Base-by-base conservation (phyloP, 371 early-diverging fungal genomes). In the Mucor racemosus region DNA sequence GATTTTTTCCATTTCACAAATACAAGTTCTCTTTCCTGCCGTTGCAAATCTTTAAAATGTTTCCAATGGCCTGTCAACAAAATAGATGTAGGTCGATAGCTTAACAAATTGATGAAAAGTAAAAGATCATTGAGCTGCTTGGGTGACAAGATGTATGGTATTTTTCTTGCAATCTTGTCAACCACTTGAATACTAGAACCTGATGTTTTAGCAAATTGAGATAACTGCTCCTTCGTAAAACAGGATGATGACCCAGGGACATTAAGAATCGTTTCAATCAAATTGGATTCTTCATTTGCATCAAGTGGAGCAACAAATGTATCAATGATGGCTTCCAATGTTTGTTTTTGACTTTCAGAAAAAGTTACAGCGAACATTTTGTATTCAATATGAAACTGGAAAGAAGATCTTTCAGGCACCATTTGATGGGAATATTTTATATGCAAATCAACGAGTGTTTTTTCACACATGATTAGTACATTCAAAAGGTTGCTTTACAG, bases 291-390 rank as follows among this genome's bases (percentile, higher is more conserved):
- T 15, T 75, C 74, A 19, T 68, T 35, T 6, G 62, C 66, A 0
- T 57, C 41, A 6, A 84, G 65, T 14, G 76, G 66, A 1, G 82
- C 73, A 41, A 82, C 72, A 64, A 84, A 64, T 36, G 80, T 78
- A 60, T 78, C 80, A 38, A 76, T 48, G 50, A 84, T 61, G 35
- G 82, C 79, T 36, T 61, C 33, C 54, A 84, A 53, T 15, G 78
- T 79, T 41, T 65, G 71, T 44, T 34, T 59, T 59, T 65, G 66
- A 9, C 21, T 21, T 13, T 53, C 53, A 26, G 53, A 53, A 10
- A 53, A 44, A 44, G 44, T 17, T 44, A 44, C 44, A 44, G 44
- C n/a, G n/a, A 44, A 44, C 44, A 44, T 44, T 5, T 38, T n/a
- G n/a, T n/a, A 42, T 26, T 26, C 1, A 1, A 26, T 26, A 26